phyloP scores from a whole-genome alignment of 768 basidiomycete genomes.

The Obba rivulosa region DNA sequence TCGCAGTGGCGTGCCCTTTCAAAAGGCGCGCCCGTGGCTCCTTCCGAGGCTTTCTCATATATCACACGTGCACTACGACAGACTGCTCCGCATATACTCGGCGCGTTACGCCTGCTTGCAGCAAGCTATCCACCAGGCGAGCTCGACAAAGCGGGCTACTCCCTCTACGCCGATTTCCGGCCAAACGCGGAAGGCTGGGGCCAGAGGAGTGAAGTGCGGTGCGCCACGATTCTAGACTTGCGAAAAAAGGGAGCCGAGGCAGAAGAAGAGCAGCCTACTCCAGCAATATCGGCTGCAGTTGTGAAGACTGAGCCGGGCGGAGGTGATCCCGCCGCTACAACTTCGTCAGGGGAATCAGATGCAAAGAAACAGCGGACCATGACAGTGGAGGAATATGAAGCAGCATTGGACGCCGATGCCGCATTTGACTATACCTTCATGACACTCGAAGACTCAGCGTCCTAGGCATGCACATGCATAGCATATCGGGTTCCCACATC shows the following conservation, averaged over 20 bases:
- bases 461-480: background rate
- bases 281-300: conserved; percentile 1
- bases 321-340: background rate
- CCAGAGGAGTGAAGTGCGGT: conserved; percentile 67
- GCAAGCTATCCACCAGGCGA: conserved; percentile 51
- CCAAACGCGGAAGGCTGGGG: conserved; percentile 85
- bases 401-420: conserved; percentile 40
- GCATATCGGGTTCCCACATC: background rate
- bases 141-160: conserved; percentile 64
- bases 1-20: conserved; percentile 82
- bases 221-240: conserved; percentile 60
- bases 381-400: conserved; percentile 50
- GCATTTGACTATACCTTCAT: conserved; percentile 43
- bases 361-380: conserved; percentile 37
- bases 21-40: conserved; percentile 61
- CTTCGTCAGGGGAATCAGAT: conserved; percentile 14
- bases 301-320: conserved; percentile 13
- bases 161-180: conserved; percentile 83
- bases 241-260: conserved; percentile 22
- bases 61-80: conserved; percentile 77
- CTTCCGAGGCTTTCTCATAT: conserved; percentile 77
- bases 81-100: conserved; percentile 71
- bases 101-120: conserved; percentile 67
- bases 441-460: conserved; percentile 9
- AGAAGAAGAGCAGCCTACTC: conserved; percentile 1